These are phyloP conservation scores for Xylaria acuta DNA, from an alignment of 495 filamentous ascomycete species.

Conservation along the genomic window DNA sequence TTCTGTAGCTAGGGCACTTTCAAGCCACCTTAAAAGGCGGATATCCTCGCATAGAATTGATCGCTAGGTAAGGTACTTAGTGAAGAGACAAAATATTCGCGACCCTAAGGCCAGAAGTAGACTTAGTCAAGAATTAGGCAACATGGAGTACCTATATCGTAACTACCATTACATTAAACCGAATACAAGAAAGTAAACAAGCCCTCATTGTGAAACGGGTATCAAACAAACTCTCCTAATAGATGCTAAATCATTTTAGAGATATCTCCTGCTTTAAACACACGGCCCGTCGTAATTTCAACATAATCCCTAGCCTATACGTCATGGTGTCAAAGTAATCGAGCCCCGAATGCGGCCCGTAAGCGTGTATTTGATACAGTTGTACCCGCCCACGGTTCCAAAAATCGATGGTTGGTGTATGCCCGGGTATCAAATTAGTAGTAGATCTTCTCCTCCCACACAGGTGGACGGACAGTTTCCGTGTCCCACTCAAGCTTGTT, in stretches of 20 bases:
- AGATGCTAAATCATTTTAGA: not conserved
- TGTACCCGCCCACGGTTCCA: not conserved
- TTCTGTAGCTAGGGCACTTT: not conserved
- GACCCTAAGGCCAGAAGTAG: not conserved
- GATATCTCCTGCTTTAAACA: not conserved
- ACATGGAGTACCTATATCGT: not conserved
- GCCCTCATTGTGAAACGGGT: slow-evolving; percentile 17
- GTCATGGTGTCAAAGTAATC: not conserved
- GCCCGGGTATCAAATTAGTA: slow-evolving; percentile 45
- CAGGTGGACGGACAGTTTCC: slow-evolving; percentile 74
- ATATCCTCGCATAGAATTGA: not conserved
- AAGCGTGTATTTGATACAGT: not conserved
- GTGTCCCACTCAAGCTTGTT: slow-evolving; percentile 78
- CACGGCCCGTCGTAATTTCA: not conserved
- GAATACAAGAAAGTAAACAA: slow-evolving; percentile 1
- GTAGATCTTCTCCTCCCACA: slow-evolving; percentile 75
- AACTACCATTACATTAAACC: slow-evolving; percentile 13
- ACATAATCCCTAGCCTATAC: slow-evolving; percentile 6
- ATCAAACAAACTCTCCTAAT: slow-evolving; percentile 11
- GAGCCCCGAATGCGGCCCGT: not conserved
- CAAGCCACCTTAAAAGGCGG: not conserved
- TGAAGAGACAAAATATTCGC: not conserved
- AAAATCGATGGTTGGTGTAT: slow-evolving; percentile 1
- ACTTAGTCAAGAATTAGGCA: not conserved
- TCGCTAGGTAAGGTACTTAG: not conserved